Evolutionary conservation across 352 stramenopile genomes (phyloP), one percentile per base, ranked within the genome.

Genomic region (Pythium insidiosum): DNA sequence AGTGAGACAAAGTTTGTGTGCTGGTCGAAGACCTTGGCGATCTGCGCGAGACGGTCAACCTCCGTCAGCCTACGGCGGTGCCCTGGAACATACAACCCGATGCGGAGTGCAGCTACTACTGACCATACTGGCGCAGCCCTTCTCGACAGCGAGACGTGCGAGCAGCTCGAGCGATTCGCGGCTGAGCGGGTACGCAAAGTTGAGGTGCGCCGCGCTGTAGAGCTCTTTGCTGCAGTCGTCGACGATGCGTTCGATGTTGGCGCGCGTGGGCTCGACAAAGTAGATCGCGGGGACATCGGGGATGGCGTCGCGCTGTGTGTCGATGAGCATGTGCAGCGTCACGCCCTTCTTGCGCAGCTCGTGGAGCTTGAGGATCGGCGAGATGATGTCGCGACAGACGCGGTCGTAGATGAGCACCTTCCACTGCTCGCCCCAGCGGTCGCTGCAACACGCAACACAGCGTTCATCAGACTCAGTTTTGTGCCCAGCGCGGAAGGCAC

Each of bases 341-440:
- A 99, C 95, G 39, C 96, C 78, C 26, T 96, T 95, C 50, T 95
- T 91, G 35, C 96, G 86, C 13, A 99, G 84, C 64, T 97, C 88
- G 49, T 95, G 89, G 25, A 99, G 94, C 51, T 95, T 97, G n/a
- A 99, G 66, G 21, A 99, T 91, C 18, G 96, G 96, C 23, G 92
- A 98, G 61, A 99, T 98, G 56, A 99, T 97, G 56, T 97, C 91
- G 28, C 94, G 87, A 56, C 90, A 97, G 51, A 94, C 83, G 21
- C 71, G 68, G 72, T 99, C 96, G 67, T 99, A 98, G 51, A 99
- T 95, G 25, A 99, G 68, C 34, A 99, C 93, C 59, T 99, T 99
- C 81, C 81, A 93, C 45, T 93, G 80, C 24, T 93, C 73, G 12
- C 77, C 76, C 80, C 80, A 93, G 51, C 73, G 57, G 30, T 88